Percentiles rank a stretch among this genome's conserved stretches.
Conservation (phyloP, 495 filamentous ascomycete species). For the Podospora tetraspora region DNA sequence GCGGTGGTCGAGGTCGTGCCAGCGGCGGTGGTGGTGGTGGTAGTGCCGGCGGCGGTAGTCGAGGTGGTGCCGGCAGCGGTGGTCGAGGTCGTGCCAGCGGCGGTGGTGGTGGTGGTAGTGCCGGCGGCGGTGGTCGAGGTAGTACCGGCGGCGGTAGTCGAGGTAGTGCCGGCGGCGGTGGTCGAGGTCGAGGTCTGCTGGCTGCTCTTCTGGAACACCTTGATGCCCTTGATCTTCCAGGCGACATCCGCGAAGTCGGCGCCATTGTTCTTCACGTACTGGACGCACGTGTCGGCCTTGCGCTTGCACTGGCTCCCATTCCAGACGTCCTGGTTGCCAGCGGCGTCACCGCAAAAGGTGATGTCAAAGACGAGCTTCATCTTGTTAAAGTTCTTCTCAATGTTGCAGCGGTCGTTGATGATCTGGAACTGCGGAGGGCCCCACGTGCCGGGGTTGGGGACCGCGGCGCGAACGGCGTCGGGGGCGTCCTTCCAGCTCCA, state of each 20-base stretch:
- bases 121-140: slow-evolving; percentile 20
- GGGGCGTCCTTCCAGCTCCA: slow-evolving; percentile 63
- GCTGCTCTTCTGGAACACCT: slow-evolving; percentile 36
- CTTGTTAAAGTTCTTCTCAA: slow-evolving; percentile 40
- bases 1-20: slow-evolving; percentile 26
- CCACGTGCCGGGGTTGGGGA: slow-evolving; percentile 58
- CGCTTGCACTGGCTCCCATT: slow-evolving; percentile 21
- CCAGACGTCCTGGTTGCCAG: slow-evolving; percentile 28
- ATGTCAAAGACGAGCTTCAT: slow-evolving; percentile 46
- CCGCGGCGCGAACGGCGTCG: slow-evolving; percentile 42
- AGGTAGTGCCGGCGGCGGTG: slow-evolving; percentile 43
- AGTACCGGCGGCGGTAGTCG: slow-evolving; percentile 32
- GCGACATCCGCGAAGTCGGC: slow-evolving; percentile 50
- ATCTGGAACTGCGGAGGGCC: slow-evolving; percentile 59
- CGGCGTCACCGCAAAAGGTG: slow-evolving; percentile 46
- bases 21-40: slow-evolving; percentile 13
- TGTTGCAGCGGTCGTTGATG: slow-evolving; percentile 34
- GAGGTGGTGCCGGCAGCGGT: slow-evolving; percentile 5
- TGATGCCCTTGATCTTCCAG: slow-evolving; percentile 53
- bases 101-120: slow-evolving; percentile 45
- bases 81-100: slow-evolving; percentile 20
- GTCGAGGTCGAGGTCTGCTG: slow-evolving; percentile 34
- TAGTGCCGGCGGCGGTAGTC: neutral
- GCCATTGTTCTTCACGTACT: slow-evolving; percentile 56
- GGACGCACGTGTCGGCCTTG: slow-evolving; percentile 39